Evolutionary conservation across 768 basidiomycete genomes (phyloP), one percentile per base, ranked within the genome.

Genomic region (Zangia roseola): DNA sequence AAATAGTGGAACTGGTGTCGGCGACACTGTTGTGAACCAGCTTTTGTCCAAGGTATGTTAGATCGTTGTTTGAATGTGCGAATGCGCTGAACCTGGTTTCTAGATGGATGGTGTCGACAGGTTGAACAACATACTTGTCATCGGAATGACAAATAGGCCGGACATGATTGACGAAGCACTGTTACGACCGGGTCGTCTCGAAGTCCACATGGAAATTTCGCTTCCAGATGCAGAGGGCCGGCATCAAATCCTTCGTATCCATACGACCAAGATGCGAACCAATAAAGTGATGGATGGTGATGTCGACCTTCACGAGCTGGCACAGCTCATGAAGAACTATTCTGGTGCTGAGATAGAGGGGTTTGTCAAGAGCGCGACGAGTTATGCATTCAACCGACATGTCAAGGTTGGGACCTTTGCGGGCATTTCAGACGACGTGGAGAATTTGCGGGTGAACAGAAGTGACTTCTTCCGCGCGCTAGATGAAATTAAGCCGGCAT

Each of bases 161-260:
- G 97, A 99, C 75, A 92, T 99, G 94, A 97, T 99, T 59, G 97
- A 99, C 61, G 97, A 99, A 64, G 97, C 95, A 8, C 80, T 98
- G 2, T 79, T 97, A 6, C 94, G 97, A 60, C 94, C 97, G 1
- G 97, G 97, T 36, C 94, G 97, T 76, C 86, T 99, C 40, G 97
- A 99, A 68, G 94, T 98, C 13, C 97, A 98, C 70, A 97, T 99
- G 87, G 97, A 99, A 71, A 98, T 99, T 53, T 97, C 94, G 3
- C 77, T 99, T 1, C 97, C 97, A 0, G 95, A 98, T 62, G 94
- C 93, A 62, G 71, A 86, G 2, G 97, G 97, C 24, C 89, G 97
- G 2, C 74, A 78, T 49, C 97, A 99, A 70, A 99, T 98, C 59
- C 78, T 99, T 51, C 89, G 75, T 57, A 99, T 99, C 61, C 97